Conservation (phyloP, 2,329 filamentous ascomycete species). For the Exophiala viscosa region DNA sequence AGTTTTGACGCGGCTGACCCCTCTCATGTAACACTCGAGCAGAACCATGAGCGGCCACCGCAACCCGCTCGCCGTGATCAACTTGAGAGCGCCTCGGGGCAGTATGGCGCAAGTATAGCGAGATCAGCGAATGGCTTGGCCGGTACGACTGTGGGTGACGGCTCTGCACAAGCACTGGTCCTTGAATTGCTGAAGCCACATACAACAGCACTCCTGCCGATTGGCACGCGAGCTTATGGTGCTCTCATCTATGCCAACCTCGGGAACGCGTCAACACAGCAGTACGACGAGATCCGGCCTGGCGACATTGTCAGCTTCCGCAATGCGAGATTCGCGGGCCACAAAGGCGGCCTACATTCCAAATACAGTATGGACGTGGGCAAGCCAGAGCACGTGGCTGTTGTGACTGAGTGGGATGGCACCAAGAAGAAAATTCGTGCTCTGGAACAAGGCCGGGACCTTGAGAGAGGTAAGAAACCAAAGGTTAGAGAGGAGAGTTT, state of each 20-base stretch:
- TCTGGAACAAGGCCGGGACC: slow-evolving; percentile 93
- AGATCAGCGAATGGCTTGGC: slow-evolving; percentile 70
- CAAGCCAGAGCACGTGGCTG: slow-evolving; percentile 79
- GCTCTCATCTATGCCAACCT: slow-evolving; percentile 92
- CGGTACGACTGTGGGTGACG: slow-evolving; percentile 71
- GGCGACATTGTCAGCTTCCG: slow-evolving; percentile 92
- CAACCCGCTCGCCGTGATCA: slow-evolving; percentile 83
- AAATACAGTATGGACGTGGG: slow-evolving; percentile 89
- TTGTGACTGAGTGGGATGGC: slow-evolving; percentile 96
- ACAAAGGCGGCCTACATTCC: slow-evolving; percentile 89
- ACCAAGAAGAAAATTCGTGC: slow-evolving; percentile 95
- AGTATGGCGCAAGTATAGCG: slow-evolving; percentile 74
- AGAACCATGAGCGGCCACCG: slow-evolving; percentile 82
- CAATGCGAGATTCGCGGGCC: slow-evolving; percentile 91
- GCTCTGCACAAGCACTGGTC: slow-evolving; percentile 73
- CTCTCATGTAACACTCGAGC: slow-evolving; percentile 70
- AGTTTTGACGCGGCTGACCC: slow-evolving; percentile 73
- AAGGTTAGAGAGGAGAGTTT: slow-evolving; percentile 95
- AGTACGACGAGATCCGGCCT: slow-evolving; percentile 86
- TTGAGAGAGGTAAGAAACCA: slow-evolving; percentile 85
- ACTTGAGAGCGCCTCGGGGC: slow-evolving; percentile 78
- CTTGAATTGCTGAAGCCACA: slow-evolving; percentile 72
- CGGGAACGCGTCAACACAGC: slow-evolving; percentile 85
- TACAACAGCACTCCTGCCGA: slow-evolving; percentile 69
- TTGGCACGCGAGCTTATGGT: slow-evolving; percentile 86